Evolutionary conservation across 345 rosid species (phyloP).

Genomic region (Lenwebbia sp.): DNA sequence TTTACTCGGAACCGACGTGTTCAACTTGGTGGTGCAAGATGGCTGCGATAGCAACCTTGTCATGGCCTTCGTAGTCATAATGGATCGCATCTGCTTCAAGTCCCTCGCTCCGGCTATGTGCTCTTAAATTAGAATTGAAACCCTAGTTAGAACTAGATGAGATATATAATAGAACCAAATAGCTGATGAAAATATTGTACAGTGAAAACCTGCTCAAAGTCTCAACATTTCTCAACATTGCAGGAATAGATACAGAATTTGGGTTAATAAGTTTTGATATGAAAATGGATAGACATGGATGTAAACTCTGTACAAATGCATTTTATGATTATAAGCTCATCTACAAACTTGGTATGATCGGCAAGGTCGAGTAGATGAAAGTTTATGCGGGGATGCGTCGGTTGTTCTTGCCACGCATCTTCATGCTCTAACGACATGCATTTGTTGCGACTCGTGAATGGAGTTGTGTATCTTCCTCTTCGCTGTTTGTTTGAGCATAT

Average conservation of each 20-base stretch:
- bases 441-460: not conserved
- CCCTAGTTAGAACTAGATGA: not conserved
- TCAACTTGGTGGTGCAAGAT: constrained; percentile 27
- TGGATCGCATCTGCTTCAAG: constrained; percentile 33
- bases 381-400: not conserved
- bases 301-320: not conserved
- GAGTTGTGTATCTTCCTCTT: not conserved
- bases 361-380: not conserved
- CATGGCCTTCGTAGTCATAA: constrained; percentile 35
- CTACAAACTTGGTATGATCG: not conserved
- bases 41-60: constrained; percentile 21
- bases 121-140: constrained; percentile 3
- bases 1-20: constrained; percentile 34
- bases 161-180: not conserved
- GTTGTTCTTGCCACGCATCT: not conserved
- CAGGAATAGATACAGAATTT: not conserved
- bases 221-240: not conserved
- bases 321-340: not conserved
- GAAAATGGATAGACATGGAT: not conserved
- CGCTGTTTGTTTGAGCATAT: not conserved
- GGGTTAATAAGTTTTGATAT: not conserved
- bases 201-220: not conserved
- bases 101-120: constrained; percentile 19
- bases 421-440: not conserved
- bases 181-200: not conserved